Conservation (phyloP, 805 yeast genomes). For the Tetrapisispora iriomotensis region DNA sequence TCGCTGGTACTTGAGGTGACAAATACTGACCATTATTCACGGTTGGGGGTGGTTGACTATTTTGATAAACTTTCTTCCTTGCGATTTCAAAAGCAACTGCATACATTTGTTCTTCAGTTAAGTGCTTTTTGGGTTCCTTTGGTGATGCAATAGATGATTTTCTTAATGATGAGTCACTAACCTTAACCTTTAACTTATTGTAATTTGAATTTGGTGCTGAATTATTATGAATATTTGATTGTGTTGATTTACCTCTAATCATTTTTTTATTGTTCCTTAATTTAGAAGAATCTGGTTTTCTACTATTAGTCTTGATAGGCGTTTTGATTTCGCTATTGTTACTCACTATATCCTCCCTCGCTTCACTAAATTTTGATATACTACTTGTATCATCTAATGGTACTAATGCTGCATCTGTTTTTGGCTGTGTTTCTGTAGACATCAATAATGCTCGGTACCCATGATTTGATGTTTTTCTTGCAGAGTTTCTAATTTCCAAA, state of each 20-base stretch:
- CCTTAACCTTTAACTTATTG: neutral
- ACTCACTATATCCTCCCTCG: slow-evolving; percentile 4
- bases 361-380: slow-evolving; percentile 22
- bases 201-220: neutral
- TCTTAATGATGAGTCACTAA: neutral
- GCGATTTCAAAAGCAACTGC: slow-evolving; percentile 48
- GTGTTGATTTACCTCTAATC: neutral
- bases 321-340: neutral
- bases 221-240: neutral
- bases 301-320: neutral
- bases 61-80: slow-evolving; percentile 45
- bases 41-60: slow-evolving; percentile 6
- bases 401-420: slow-evolving; percentile 7
- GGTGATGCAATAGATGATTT: neutral
- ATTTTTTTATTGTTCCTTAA: slow-evolving; percentile 1
- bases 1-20: neutral
- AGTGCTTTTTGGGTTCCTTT: neutral
- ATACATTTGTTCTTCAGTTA: slow-evolving; percentile 40
- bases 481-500: neutral
- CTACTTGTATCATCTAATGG: slow-evolving; percentile 19
- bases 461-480: slow-evolving; percentile 2
- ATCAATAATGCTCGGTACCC: slow-evolving; percentile 1
- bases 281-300: neutral
- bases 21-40: neutral
- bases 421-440: neutral